Evolutionary conservation across 2,329 filamentous ascomycete species (phyloP).

Genomic region (Clarireedia hainanense): DNA sequence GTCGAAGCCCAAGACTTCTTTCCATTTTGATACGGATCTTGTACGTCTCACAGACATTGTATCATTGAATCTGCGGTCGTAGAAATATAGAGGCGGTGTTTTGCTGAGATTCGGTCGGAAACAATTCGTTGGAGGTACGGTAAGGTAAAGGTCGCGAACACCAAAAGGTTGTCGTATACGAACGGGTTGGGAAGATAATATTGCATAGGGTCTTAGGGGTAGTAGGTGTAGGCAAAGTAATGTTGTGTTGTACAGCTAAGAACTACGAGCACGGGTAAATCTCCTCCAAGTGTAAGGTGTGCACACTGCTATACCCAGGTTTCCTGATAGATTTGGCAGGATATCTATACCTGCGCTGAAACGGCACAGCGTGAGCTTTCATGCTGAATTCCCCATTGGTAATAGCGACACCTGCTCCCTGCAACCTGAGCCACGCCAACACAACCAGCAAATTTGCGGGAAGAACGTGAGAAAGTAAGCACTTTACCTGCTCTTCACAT

Average conservation of each 20-base stretch:
- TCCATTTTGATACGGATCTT: conserved; percentile 24
- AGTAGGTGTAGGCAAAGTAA: neutral
- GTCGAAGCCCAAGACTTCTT: conserved; percentile 26
- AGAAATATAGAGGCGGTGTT: neutral
- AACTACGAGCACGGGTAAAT: neutral
- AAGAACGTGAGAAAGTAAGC: conserved; percentile 1
- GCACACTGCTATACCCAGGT: neutral
- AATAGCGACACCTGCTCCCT: conserved; percentile 5
- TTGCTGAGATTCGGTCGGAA: neutral
- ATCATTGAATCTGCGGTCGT: neutral
- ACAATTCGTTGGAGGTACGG: neutral
- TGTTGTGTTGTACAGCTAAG: conserved; percentile 4
- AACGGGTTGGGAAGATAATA: neutral
- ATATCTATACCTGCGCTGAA: neutral
- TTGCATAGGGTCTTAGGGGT: neutral
- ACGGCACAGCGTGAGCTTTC: conserved; percentile 9
- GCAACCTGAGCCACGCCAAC: conserved; percentile 4
- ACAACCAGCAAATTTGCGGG: conserved; percentile 1
- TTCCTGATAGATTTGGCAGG: neutral
- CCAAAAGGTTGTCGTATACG: neutral
- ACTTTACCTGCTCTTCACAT: neutral
- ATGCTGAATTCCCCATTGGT: conserved; percentile 4
- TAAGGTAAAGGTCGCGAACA: neutral
- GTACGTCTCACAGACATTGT: conserved; percentile 15
- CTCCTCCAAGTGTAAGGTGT: neutral